phyloP scores from a whole-genome alignment of 2,329 filamentous ascomycete species.

The Trichoderma pleuroti region DNA sequence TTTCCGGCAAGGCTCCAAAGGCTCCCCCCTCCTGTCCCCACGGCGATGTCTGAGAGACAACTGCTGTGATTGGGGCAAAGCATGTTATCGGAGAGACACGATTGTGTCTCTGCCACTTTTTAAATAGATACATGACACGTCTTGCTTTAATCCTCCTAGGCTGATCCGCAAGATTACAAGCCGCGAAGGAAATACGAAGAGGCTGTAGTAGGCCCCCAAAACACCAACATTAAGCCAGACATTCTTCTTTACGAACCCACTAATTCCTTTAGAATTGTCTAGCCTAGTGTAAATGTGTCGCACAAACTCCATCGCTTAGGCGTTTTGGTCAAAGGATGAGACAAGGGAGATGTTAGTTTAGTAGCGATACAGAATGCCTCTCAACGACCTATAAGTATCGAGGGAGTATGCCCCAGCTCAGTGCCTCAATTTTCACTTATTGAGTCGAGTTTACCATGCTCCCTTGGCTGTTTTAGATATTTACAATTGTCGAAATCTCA shows the following conservation, averaged over 20 bases:
- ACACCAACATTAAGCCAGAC: neutral
- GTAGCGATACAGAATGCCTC: neutral
- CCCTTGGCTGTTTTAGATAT: neutral
- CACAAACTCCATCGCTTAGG: neutral
- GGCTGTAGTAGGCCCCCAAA: neutral
- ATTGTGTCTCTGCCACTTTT: neutral
- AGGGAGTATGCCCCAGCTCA: neutral
- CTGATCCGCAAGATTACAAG: neutral
- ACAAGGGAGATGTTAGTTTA: neutral
- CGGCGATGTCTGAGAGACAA: neutral
- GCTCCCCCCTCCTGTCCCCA: neutral
- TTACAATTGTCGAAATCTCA: neutral
- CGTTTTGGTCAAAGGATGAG: neutral
- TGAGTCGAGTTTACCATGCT: neutral
- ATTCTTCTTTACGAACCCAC: neutral
- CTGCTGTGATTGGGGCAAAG: neutral
- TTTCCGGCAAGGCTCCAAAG: neutral
- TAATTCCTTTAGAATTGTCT: neutral
- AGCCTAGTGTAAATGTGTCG: neutral
- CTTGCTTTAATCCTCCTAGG: neutral
- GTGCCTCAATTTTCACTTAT: neutral
- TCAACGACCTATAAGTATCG: neutral
- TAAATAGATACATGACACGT: neutral
- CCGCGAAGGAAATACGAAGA: too few relatives aligned
- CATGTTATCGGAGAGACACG: neutral